Base-by-base conservation (phyloP, 805 yeast species). In the Candida stauntonica region DNA sequence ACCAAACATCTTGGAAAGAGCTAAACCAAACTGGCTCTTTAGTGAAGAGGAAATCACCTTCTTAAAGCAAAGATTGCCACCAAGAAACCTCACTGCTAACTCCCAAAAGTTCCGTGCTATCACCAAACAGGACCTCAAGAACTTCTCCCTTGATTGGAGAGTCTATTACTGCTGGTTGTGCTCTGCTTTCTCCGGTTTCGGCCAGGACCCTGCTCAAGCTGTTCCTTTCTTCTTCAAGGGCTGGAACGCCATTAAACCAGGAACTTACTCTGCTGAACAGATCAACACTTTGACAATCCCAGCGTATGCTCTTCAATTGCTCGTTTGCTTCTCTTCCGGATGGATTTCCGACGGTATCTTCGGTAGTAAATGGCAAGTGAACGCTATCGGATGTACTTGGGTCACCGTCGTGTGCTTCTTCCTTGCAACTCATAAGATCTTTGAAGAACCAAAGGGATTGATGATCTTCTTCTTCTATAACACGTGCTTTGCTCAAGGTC, bases 1-100 rank as follows among this genome's bases (percentile, higher is more conserved):
- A 55, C 46, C 47, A 43, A 9, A 59, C 54, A 18, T 66, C 62
- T 6, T 42, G 50, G 39, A 48, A 26, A 40, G 17, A 58, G 35
- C 39, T 50, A 16, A 61, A 56, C 42, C 66, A 59, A 12, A 61
- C 54, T 14, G 59, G 59, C 1, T 59, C 55, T 42, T 33, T 38
- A 28, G 30, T 38, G 43, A 34, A 23, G 40, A 41, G 34, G 43
- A 43, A 21, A 19, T 44, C 19, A 21, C 15, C 14, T 37, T 36
- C 33, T 21, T 37, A 34, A 36, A 27, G 27, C 33, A 30, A 20
- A 44, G 47, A 36, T 20, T 36, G 7, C 47, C 47, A 33, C 39
- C 41, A 26, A 41, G 38, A 36, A 41, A 41, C 41, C 5, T 9
- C 1, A 27, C 19, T n/a, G 33, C 33, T 5, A 35, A 44, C 21